Evolutionary conservation across 768 basidiomycete genomes (phyloP), one percentile per base, ranked within the genome.

Genomic region (Naganishia vishniacii): DNA sequence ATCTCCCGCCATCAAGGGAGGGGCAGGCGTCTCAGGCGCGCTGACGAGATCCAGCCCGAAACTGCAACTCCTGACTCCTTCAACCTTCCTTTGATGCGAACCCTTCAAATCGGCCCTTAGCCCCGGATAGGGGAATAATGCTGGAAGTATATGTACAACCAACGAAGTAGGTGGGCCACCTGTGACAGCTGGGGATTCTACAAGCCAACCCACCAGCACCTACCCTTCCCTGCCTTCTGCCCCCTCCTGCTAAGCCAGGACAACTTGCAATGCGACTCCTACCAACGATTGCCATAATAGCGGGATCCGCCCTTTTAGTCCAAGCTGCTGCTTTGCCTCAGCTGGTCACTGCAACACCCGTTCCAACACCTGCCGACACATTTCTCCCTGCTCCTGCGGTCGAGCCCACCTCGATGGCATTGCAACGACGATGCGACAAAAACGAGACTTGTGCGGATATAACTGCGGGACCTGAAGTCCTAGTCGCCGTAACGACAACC

Each of bases 381-480:
- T 13, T 7, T 23, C 32, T 20, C 20, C 26, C 53, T 9, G 15
- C 23, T 18, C 2, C 12, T 2, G 13, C 53, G 9, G 37, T 16
- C 7, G 32, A 26, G 16, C 34, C 53, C n/a, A 56, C 53, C 16
- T 25, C 53, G 5, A 8, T 37, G 11, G 34, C 26, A 2, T 5
- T 62, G 31, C 20, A 62, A 26, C 48, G 29, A 20, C 37, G 62
- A 18, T 63, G 62, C n/a, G 37, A 63, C 3, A n/a, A 15, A 26
- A 40, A 46, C 26, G 48, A 53, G 25, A 44, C 37, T 3, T 63
- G 62, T 53, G 37, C 62, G 7, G 49, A 56, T 44, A 31, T 63
- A 25, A 63, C 62, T 23, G 62, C 62, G n/a, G 62, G 62, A 31
- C 62, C 62, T 8, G 49, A 63, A 31, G 49, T 53, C n/a, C 62